These are phyloP conservation scores for Curvularia verruculosa DNA, from an alignment of 2,329 filamentous ascomycete genomes.

Conservation along the genomic window DNA sequence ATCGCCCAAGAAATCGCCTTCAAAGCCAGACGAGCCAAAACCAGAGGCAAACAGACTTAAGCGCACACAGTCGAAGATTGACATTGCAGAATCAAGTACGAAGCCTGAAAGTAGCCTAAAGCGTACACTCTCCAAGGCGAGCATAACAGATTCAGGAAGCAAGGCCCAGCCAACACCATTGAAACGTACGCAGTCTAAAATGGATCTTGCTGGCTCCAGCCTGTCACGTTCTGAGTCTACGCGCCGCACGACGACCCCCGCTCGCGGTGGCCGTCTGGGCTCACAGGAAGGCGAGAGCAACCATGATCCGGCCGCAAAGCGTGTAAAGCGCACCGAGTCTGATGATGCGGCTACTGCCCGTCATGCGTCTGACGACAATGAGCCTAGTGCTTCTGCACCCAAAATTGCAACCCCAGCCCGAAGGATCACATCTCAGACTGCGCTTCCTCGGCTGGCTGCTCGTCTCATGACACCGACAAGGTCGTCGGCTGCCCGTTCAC, in stretches of 20 bases:
- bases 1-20: conserved; percentile 40
- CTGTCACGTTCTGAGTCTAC: conserved; percentile 48
- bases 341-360: conserved; percentile 74
- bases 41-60: conserved; percentile 55
- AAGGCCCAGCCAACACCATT: conserved; percentile 52
- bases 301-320: conserved; percentile 64
- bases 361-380: conserved; percentile 57
- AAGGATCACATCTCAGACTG: conserved; percentile 43
- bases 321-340: conserved; percentile 68
- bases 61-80: conserved; percentile 64
- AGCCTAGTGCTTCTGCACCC: conserved; percentile 16
- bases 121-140: conserved; percentile 62
- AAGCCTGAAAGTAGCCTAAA: conserved; percentile 55
- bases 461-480: conserved; percentile 78
- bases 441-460: conserved; percentile 56
- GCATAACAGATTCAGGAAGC: conserved; percentile 64
- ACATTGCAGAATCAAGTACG: conserved; percentile 65
- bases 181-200: conserved; percentile 63
- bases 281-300: conserved; percentile 39
- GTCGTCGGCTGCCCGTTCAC: conserved; percentile 68
- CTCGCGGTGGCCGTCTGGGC: conserved; percentile 32
- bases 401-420: conserved; percentile 33
- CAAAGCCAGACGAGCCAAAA: conserved; percentile 57
- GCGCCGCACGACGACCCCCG: conserved; percentile 34
- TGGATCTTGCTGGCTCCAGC: conserved; percentile 61